Evolutionary conservation across 805 yeast species (phyloP).

Genomic region (Suhomyces pyralidae): DNA sequence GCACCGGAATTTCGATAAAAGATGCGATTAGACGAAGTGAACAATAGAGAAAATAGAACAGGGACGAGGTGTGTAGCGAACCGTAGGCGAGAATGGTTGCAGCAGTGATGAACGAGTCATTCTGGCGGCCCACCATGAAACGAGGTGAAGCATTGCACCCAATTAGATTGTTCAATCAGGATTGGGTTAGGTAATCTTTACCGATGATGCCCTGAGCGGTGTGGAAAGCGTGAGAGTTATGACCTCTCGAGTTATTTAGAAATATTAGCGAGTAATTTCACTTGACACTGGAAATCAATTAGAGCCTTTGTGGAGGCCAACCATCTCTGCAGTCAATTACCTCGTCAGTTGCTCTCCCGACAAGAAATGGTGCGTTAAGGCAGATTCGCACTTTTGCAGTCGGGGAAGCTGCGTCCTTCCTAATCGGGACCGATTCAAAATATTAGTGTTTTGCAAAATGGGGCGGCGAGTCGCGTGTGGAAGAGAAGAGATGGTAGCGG

Average conservation of each 20-base stretch:
- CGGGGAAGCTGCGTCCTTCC: background rate
- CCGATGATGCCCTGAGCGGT: too few species aligned
- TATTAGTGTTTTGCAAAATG: background rate
- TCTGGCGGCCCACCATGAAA: too few species aligned
- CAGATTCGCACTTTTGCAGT: background rate
- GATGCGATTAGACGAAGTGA: background rate
- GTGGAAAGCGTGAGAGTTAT: too few species aligned
- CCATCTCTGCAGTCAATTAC: background rate
- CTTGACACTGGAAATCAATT: too few species aligned
- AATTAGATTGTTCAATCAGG: too few species aligned
- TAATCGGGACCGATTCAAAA: constrained; percentile 3
- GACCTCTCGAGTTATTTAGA: too few species aligned
- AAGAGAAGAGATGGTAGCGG: background rate
- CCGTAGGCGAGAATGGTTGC: background rate
- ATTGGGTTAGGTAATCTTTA: too few species aligned
- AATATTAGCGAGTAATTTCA: too few species aligned
- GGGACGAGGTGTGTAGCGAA: background rate
- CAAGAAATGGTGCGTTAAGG: background rate
- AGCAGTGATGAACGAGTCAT: background rate
- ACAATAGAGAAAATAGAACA: constrained; percentile 2
- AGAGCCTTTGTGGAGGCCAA: too few species aligned
- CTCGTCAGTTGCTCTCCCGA: background rate
- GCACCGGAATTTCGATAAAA: background rate
- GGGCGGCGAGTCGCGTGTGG: background rate
- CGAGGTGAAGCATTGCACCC: too few species aligned